A percentile compares a stretch with the other conserved stretches of the same genome.
Evolutionary conservation across 2,329 filamentous ascomycete species (phyloP).

Genomic region (Calonectria honghensis): DNA sequence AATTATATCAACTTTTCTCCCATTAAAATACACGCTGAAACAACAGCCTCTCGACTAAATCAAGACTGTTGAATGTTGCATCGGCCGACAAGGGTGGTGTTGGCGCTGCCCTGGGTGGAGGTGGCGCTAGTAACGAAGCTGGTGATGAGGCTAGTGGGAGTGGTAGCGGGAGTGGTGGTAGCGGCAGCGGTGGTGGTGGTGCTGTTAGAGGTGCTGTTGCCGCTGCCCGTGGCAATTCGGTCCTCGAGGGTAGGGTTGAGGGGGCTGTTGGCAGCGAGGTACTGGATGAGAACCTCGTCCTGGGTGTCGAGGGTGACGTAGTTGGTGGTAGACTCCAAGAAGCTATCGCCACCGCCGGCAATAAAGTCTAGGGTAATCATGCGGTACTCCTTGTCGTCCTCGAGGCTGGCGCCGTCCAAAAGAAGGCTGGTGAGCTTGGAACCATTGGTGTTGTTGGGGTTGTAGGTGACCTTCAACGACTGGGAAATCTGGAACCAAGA

Average conservation of each 20-base stretch:
- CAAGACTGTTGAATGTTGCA: not conserved
- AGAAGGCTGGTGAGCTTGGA: conserved; percentile 71
- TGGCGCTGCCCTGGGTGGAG: not conserved
- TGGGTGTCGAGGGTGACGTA: conserved; percentile 71
- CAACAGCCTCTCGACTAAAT: not conserved
- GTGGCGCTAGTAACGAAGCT: not conserved
- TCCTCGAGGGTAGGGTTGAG: conserved; percentile 70
- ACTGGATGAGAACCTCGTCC: conserved; percentile 72
- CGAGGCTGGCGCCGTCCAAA: conserved; percentile 69
- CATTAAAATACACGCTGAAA: not conserved
- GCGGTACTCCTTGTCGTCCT: conserved; percentile 68
- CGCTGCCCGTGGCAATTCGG: conserved; percentile 53
- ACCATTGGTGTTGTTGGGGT: conserved; percentile 69
- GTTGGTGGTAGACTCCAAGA: conserved; percentile 64
- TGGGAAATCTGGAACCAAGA: conserved; percentile 77
- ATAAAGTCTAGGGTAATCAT: conserved; percentile 79
- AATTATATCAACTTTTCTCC: not conserved
- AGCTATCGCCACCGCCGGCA: conserved; percentile 78
- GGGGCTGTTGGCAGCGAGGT: conserved; percentile 69
- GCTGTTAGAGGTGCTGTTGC: not conserved
- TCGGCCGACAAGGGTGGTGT: not conserved
- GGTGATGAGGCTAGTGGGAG: not conserved
- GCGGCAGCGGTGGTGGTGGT: conserved; percentile 35
- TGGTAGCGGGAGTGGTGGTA: conserved; percentile 30
- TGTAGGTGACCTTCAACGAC: conserved; percentile 74